Evolutionary conservation across 768 basidiomycete species (phyloP).

Genomic region (Ramaria rubella): DNA sequence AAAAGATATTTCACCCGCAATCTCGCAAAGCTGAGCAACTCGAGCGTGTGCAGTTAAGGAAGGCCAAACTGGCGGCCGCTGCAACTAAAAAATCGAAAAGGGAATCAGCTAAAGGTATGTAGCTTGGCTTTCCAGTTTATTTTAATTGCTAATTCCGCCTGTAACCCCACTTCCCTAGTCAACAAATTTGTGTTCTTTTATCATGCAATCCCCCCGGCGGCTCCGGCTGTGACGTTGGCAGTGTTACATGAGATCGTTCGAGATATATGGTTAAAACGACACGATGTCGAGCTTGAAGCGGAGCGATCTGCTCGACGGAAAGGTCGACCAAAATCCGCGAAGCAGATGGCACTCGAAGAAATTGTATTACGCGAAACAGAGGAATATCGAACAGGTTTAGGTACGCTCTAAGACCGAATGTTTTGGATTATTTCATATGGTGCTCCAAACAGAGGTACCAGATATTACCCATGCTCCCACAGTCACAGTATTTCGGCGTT

Average conservation of each 20-base stretch:
- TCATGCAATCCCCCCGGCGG: constrained; percentile 56
- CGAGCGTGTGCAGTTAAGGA: constrained; percentile 58
- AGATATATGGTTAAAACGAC: constrained; percentile 68
- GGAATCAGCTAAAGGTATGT: constrained; percentile 46
- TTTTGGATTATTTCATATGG: background rate
- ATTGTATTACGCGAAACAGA: constrained; percentile 62
- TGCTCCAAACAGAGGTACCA: constrained; percentile 50
- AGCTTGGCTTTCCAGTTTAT: too few species aligned
- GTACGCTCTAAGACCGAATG: constrained; percentile 34
- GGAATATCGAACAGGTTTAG: constrained; percentile 73
- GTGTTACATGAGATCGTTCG: constrained; percentile 60
- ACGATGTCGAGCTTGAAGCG: constrained; percentile 55
- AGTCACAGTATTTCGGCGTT: constrained; percentile 63
- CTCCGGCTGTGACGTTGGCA: constrained; percentile 48
- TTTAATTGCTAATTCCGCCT: background rate
- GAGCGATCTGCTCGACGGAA: constrained; percentile 59
- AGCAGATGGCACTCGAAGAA: constrained; percentile 63
- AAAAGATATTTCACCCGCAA: constrained; percentile 76
- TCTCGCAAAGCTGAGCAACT: constrained; percentile 81
- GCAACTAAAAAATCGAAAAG: constrained; percentile 52
- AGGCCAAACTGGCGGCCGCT: constrained; percentile 55
- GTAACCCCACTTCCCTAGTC: constrained; percentile 32
- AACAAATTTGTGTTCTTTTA: constrained; percentile 74
- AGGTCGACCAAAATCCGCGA: constrained; percentile 68
- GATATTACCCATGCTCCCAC: constrained; percentile 71